These are phyloP conservation scores for Paradendryphiella salina DNA, from an alignment of 2,329 filamentous ascomycete species.

Conservation along the genomic window DNA sequence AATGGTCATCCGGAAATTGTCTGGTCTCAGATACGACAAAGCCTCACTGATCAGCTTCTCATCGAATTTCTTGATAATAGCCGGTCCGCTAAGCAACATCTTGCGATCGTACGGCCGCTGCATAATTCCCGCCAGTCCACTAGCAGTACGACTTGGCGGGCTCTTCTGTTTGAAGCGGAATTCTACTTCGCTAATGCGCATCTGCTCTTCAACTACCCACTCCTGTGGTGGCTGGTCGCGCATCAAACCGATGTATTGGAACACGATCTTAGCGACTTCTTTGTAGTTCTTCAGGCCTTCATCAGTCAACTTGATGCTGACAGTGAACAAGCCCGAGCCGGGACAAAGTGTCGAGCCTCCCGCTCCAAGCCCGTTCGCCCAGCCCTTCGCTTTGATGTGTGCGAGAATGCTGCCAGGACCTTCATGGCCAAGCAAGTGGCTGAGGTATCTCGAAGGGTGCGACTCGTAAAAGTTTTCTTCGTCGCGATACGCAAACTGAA, in stretches of 20 bases:
- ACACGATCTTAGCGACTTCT: slow-evolving; percentile 80
- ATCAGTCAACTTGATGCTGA: slow-evolving; percentile 78
- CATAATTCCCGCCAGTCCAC: slow-evolving; percentile 82
- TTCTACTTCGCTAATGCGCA: slow-evolving; percentile 85
- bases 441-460: slow-evolving; percentile 82
- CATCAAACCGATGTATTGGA: slow-evolving; percentile 89
- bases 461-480: slow-evolving; percentile 78
- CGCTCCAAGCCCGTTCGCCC: slow-evolving; percentile 81
- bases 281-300: slow-evolving; percentile 81
- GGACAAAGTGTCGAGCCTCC: slow-evolving; percentile 77
- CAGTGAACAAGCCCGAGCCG: slow-evolving; percentile 77
- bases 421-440: slow-evolving; percentile 88
- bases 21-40: slow-evolving; percentile 73
- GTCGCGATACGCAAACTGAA: slow-evolving; percentile 83
- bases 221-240: slow-evolving; percentile 77
- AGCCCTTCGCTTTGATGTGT: slow-evolving; percentile 86
- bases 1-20: slow-evolving; percentile 85
- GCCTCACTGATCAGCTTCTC: slow-evolving; percentile 73
- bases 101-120: slow-evolving; percentile 86
- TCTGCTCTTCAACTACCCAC: slow-evolving; percentile 94
- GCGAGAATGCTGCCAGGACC: slow-evolving; percentile 90
- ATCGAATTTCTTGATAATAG: slow-evolving; percentile 78
- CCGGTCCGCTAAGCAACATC: slow-evolving; percentile 80
- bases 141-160: slow-evolving; percentile 85
- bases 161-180: slow-evolving; percentile 96